Evolutionary conservation across 164 flowering plant species (phyloP).

Genomic region (Liquidambar formosana): DNA sequence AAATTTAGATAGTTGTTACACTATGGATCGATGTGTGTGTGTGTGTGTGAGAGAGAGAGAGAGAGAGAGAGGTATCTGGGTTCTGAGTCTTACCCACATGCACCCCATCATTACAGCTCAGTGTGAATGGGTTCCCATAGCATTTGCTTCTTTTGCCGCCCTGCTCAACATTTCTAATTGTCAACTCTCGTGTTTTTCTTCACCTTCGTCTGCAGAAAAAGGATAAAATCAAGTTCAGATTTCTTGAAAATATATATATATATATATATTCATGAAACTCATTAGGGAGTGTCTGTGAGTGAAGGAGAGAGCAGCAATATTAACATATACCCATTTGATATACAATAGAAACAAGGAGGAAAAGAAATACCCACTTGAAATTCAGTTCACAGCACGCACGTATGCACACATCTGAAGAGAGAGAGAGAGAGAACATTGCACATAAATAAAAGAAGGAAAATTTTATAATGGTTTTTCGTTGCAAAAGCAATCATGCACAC

Average conservation of each 20-base stretch:
- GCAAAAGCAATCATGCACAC: too few relatives aligned
- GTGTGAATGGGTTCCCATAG: slow-evolving; percentile 52
- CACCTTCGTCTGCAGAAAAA: slow-evolving; percentile 13
- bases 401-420: not conserved
- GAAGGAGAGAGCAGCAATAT: not conserved
- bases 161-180: slow-evolving; percentile 8
- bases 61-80: slow-evolving; percentile 15
- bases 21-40: too few relatives aligned
- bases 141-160: slow-evolving; percentile 22
- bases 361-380: too few relatives aligned
- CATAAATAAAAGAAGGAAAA: not conserved
- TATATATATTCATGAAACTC: too few relatives aligned
- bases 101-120: slow-evolving; percentile 47
- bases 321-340: not conserved
- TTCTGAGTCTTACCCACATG: slow-evolving; percentile 40
- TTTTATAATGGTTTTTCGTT: too few relatives aligned
- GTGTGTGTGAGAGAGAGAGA: slow-evolving; percentile 22
- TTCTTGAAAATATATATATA: not conserved
- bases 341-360: not conserved
- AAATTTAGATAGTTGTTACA: not conserved
- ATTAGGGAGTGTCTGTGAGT: not conserved
- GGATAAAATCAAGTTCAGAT: not conserved
- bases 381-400: not conserved
- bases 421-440: not conserved
- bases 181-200: slow-evolving; percentile 33